Conservation (phyloP, 345 rosid genomes). For the Corchorus capsularis region DNA sequence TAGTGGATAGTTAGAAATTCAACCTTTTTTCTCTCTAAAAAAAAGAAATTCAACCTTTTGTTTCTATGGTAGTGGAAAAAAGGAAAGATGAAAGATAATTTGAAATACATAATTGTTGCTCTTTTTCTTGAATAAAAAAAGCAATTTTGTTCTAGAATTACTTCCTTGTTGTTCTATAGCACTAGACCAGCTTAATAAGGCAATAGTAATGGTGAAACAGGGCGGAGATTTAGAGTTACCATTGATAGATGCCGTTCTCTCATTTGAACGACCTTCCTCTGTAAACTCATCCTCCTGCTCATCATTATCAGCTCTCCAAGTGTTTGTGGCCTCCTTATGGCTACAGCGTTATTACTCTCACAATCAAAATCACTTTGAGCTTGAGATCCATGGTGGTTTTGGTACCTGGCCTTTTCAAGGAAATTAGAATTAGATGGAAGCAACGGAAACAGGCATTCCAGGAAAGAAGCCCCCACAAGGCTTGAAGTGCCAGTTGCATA, state of each 20-base stretch:
- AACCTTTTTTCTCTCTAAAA: too few species aligned
- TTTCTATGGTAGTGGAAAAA: slow-evolving; percentile 20
- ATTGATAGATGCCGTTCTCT: slow-evolving; percentile 50
- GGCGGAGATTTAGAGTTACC: slow-evolving; percentile 43
- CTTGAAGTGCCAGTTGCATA: slow-evolving; percentile 63
- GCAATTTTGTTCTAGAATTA: not conserved
- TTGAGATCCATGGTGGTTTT: slow-evolving; percentile 25
- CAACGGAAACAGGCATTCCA: slow-evolving; percentile 86
- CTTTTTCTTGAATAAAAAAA: not conserved
- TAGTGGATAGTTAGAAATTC: not conserved
- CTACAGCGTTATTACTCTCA: slow-evolving; percentile 25
- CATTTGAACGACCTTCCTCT: slow-evolving; percentile 60
- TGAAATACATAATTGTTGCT: not conserved
- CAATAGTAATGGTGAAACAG: not conserved
- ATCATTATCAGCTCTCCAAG: slow-evolving; percentile 86
- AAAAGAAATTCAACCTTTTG: slow-evolving; percentile 4
- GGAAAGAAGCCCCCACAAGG: slow-evolving; percentile 69
- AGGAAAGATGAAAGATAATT: not conserved
- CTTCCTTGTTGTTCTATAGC: not conserved
- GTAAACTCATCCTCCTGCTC: slow-evolving; percentile 74
- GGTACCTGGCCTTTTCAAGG: slow-evolving; percentile 32
- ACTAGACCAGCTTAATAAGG: not conserved
- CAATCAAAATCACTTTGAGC: slow-evolving; percentile 24
- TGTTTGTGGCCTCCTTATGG: slow-evolving; percentile 54
- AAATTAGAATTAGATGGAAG: slow-evolving; percentile 50